Percentiles rank a stretch among this genome's conserved stretches.
Conservation (phyloP, 2,329 filamentous ascomycete species). For the Pestalotiopsis sp. region DNA sequence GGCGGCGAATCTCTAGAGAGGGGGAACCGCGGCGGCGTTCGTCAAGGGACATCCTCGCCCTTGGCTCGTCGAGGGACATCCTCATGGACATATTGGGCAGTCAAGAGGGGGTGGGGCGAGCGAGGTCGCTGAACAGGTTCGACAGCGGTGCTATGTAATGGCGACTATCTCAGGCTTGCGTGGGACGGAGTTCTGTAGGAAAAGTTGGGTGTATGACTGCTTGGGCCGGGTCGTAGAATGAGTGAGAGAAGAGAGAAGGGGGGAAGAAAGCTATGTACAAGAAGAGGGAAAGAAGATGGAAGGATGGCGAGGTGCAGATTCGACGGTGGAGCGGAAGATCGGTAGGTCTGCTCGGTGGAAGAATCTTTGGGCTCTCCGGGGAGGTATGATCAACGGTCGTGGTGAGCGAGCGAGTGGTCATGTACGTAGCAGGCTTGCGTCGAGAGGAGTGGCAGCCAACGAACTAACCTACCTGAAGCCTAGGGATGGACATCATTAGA, state of each 20-base stretch:
- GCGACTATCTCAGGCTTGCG: neutral
- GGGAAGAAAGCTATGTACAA: neutral
- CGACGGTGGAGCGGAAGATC: neutral
- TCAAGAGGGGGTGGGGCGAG: neutral
- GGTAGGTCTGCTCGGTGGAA: neutral
- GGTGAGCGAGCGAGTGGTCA: neutral
- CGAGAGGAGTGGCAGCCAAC: neutral
- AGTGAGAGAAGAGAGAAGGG: neutral
- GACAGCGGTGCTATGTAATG: neutral
- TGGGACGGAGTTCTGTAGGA: no score
- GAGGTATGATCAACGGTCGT: neutral
- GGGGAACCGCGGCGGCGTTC: slow-evolving; percentile 20
- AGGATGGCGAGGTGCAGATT: neutral
- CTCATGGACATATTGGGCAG: neutral
- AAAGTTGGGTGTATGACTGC: no score
- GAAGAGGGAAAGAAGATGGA: neutral
- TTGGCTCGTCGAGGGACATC: slow-evolving; percentile 25
- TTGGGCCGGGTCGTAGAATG: no score
- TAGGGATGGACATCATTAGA: neutral
- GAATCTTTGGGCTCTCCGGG: neutral
- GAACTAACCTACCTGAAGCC: neutral
- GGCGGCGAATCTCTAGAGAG: slow-evolving; percentile 37
- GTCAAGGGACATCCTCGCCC: slow-evolving; percentile 37
- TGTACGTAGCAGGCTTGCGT: neutral
- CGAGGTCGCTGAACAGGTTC: neutral